Conservation (phyloP, 2,329 filamentous ascomycete species). For the Hypocreales sp. region DNA sequence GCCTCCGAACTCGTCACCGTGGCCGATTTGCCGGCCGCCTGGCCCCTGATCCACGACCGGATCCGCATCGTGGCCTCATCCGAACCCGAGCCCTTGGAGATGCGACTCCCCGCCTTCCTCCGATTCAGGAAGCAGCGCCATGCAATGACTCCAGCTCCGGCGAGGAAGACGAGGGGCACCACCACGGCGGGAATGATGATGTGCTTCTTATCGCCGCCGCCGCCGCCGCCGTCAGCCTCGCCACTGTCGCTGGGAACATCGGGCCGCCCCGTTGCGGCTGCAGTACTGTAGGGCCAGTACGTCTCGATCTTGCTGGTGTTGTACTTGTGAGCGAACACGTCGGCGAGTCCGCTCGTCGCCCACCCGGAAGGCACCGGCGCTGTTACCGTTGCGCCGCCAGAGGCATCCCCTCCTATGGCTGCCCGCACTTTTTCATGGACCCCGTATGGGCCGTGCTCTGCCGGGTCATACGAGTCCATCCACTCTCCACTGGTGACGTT, state of each 20-base stretch:
- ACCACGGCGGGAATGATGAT: constrained; percentile 6
- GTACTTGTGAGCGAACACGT: constrained; percentile 41
- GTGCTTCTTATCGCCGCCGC: constrained; percentile 7
- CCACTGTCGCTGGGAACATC: constrained; percentile 3
- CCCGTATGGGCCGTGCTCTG: constrained; percentile 46
- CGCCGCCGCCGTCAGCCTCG: no score
- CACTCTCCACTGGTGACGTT: constrained; percentile 57
- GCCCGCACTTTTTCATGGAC: constrained; percentile 49
- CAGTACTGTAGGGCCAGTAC: constrained; percentile 41
- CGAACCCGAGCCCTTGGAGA: constrained; percentile 21
- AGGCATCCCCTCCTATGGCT: constrained; percentile 50
- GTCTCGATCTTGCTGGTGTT: constrained; percentile 36
- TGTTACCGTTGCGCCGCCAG: constrained; percentile 55
- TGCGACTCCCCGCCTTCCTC: constrained; percentile 20
- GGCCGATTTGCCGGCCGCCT: constrained; percentile 24
- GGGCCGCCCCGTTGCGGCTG: constrained; percentile 6
- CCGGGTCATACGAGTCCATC: constrained; percentile 54
- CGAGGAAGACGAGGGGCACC: constrained; percentile 3
- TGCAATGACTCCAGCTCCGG: constrained; percentile 24
- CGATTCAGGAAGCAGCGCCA: constrained; percentile 36
- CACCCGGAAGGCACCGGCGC: constrained; percentile 44
- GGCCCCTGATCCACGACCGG: constrained; percentile 34
- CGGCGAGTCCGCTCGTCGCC: constrained; percentile 28
- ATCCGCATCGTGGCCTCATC: constrained; percentile 33
- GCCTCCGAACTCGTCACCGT: constrained; percentile 29